These are phyloP conservation scores for Wickerhamiella vanderwaltii DNA, from an alignment of 805 yeast genomes.

Conservation along the genomic window DNA sequence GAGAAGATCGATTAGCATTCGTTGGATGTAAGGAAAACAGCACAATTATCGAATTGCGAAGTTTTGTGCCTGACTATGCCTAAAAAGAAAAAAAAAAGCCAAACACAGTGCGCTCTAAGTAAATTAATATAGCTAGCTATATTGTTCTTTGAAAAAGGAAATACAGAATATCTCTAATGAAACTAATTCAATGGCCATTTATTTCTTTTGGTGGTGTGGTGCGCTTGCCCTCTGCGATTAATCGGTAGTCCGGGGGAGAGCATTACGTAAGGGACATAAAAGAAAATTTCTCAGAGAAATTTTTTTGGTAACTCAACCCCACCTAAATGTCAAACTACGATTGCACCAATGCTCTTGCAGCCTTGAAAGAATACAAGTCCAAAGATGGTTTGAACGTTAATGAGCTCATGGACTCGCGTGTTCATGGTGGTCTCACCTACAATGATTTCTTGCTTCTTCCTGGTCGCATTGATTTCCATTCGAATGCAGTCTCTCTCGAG, in stretches of 20 bases:
- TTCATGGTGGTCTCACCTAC: constrained; percentile 93
- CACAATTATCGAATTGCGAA: constrained; percentile 28
- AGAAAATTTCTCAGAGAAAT: constrained; percentile 1
- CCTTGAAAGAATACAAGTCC: constrained; percentile 49
- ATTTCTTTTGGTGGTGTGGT: too few relatives aligned
- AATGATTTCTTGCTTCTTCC: constrained; percentile 93
- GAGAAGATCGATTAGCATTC: constrained; percentile 31
- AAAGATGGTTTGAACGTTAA: constrained; percentile 79
- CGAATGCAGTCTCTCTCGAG: constrained; percentile 65
- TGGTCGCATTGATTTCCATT: constrained; percentile 82
- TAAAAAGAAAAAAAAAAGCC: too few relatives aligned
- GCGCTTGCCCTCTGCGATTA: too few relatives aligned
- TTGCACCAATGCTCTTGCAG: constrained; percentile 42
- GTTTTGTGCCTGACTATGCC: constrained; percentile 23
- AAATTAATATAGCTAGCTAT: neutral
- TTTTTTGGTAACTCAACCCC: constrained; percentile 10
- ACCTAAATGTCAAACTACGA: neutral
- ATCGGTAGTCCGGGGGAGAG: too few relatives aligned
- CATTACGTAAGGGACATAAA: too few relatives aligned
- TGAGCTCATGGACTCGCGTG: constrained; percentile 76
- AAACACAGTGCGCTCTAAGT: too few relatives aligned
- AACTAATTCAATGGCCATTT: too few relatives aligned
- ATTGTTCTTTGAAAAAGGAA: neutral
- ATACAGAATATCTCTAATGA: too few relatives aligned
- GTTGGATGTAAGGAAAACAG: constrained; percentile 21